A percentile compares a stretch with the other conserved stretches of the same genome.
phyloP scores from a whole-genome alignment of 164 flowering plant genomes.

The Stephania yunnanensis region DNA sequence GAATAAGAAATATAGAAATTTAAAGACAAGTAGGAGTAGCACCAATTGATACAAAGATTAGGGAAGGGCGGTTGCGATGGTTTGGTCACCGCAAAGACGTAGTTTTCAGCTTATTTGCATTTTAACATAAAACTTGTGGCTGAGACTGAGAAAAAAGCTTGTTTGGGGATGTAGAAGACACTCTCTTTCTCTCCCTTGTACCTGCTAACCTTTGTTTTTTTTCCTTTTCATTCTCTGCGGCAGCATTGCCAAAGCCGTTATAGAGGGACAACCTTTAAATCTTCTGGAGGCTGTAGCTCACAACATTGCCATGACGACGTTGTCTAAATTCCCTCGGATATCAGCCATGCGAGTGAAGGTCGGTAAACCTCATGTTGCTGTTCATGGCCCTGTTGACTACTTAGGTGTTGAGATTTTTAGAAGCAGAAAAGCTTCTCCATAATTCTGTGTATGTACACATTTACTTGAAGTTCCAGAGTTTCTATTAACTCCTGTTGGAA shows the following conservation, averaged over 20 bases:
- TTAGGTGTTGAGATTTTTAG: conserved; percentile 73
- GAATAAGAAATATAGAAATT: no score
- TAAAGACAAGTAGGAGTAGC: no score
- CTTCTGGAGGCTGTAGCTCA: conserved; percentile 85
- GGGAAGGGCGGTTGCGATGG: no score
- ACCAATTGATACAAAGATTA: no score
- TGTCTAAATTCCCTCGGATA: conserved; percentile 46
- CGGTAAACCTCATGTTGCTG: conserved; percentile 88
- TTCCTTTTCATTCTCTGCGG: conserved; percentile 9
- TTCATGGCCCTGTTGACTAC: conserved; percentile 68
- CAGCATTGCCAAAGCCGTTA: conserved; percentile 61
- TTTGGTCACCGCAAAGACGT: no score
- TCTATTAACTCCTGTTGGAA: no score
- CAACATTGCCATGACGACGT: conserved; percentile 47
- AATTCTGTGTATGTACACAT: background rate
- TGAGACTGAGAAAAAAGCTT: no score
- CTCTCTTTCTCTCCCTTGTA: no score
- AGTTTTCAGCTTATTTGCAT: no score
- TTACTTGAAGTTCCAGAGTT: background rate
- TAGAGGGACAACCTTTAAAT: conserved; percentile 67
- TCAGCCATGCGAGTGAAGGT: conserved; percentile 70
- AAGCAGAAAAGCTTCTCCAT: conserved; percentile 9
- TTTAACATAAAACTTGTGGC: no score
- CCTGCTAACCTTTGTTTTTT: no score
- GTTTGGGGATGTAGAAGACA: no score